Evolutionary conservation across 345 rosid species (phyloP).

Genomic region (Limnanthes douglasii): DNA sequence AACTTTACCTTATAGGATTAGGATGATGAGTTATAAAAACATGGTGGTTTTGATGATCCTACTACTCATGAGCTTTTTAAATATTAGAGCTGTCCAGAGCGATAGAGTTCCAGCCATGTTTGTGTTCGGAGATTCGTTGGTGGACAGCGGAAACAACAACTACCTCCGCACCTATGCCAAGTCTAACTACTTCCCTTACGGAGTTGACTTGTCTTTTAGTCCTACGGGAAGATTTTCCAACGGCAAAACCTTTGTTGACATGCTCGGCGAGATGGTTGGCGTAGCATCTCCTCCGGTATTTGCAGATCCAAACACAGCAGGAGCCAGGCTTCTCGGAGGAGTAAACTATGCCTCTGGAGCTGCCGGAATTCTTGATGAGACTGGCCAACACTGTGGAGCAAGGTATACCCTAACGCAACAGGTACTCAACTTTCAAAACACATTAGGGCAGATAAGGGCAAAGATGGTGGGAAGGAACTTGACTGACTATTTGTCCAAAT

Average conservation of each 20-base stretch:
- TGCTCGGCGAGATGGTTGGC: slow-evolving; percentile 45
- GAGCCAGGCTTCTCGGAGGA: slow-evolving; percentile 43
- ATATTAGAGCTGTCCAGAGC: too few relatives aligned
- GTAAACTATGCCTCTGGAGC: slow-evolving; percentile 88
- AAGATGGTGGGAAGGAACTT: slow-evolving; percentile 30
- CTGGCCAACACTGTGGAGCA: slow-evolving; percentile 56
- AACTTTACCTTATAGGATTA: too few relatives aligned
- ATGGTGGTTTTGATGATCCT: too few relatives aligned
- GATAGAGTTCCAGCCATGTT: slow-evolving; percentile 51
- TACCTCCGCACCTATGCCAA: slow-evolving; percentile 43
- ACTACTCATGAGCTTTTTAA: too few relatives aligned
- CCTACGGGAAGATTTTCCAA: slow-evolving; percentile 74
- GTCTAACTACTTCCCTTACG: slow-evolving; percentile 69
- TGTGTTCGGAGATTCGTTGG: slow-evolving; percentile 80
- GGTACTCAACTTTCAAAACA: slow-evolving; percentile 44
- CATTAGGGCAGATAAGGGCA: slow-evolving; percentile 37
- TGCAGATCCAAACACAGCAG: slow-evolving; percentile 51
- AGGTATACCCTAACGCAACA: slow-evolving; percentile 55
- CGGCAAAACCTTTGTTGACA: slow-evolving; percentile 55
- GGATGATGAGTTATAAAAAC: too few relatives aligned
- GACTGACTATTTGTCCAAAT: slow-evolving; percentile 27
- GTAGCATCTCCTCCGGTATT: slow-evolving; percentile 44
- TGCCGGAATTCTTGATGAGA: slow-evolving; percentile 75
- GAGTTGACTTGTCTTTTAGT: slow-evolving; percentile 50
- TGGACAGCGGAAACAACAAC: slow-evolving; percentile 80